Conservation (phyloP, 331 rosid species). For the Rosa hybrid region DNA sequence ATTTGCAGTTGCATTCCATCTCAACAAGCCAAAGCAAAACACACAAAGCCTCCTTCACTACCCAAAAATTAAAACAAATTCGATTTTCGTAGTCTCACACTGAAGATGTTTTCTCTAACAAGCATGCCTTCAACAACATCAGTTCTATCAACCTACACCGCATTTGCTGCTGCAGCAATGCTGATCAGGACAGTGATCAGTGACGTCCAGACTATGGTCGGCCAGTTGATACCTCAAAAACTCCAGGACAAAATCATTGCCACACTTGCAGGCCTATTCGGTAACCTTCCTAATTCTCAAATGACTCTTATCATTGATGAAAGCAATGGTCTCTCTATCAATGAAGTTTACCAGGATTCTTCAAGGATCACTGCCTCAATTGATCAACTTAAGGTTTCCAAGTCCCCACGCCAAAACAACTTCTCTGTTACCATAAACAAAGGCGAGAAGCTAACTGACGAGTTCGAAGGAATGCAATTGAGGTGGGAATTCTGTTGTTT, state of each 20-base stretch:
- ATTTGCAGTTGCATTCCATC: slow-evolving; percentile 8
- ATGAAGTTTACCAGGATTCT: slow-evolving; percentile 42
- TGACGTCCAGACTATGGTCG: slow-evolving; percentile 28
- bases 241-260: slow-evolving; percentile 16
- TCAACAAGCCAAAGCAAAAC: slow-evolving; percentile 1
- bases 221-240: slow-evolving; percentile 37
- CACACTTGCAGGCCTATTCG: slow-evolving; percentile 18
- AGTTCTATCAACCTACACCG: slow-evolving; percentile 41
- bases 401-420: slow-evolving; percentile 9
- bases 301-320: slow-evolving; percentile 36
- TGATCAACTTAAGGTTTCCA: slow-evolving; percentile 28
- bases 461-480: slow-evolving; percentile 31
- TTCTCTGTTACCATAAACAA: slow-evolving; percentile 28
- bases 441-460: slow-evolving; percentile 33
- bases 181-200: slow-evolving; percentile 32
- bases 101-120: slow-evolving; percentile 21
- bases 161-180: slow-evolving; percentile 43
- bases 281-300: slow-evolving; percentile 21
- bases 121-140: slow-evolving; percentile 38
- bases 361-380: slow-evolving; percentile 22
- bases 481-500: slow-evolving; percentile 33
- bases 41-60: not conserved
- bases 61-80: not conserved
- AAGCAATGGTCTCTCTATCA: slow-evolving; percentile 15
- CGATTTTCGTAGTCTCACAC: not conserved